phyloP scores from a whole-genome alignment of 2,329 filamentous ascomycete genomes.

The Teratosphaeria destructans region DNA sequence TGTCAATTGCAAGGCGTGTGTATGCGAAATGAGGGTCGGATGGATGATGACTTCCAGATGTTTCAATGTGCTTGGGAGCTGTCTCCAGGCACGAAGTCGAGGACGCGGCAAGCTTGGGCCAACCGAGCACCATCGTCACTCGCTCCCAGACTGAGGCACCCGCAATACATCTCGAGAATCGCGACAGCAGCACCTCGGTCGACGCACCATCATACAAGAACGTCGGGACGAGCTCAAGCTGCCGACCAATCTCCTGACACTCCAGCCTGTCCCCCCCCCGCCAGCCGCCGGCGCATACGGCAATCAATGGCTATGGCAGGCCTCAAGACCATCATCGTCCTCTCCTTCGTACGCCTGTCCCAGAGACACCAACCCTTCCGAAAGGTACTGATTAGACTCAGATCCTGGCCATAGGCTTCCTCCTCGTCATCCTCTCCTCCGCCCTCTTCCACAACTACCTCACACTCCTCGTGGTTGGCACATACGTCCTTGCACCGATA shows the following conservation, averaged over 20 bases:
- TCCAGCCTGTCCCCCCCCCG: background rate
- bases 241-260: background rate
- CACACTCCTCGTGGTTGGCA: conserved; percentile 87
- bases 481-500: conserved; percentile 84
- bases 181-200: background rate
- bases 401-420: conserved; percentile 94
- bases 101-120: background rate
- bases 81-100: background rate
- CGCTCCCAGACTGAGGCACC: background rate
- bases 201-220: background rate
- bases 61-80: background rate
- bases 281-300: background rate
- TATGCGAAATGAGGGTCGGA: background rate
- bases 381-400: conserved; percentile 21
- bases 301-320: conserved; percentile 54
- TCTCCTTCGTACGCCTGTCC: conserved; percentile 70
- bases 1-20: background rate
- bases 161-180: background rate
- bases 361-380: background rate
- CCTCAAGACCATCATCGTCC: conserved; percentile 96
- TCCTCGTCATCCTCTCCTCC: conserved; percentile 95
- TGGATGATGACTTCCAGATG: background rate
- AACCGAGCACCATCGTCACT: background rate
- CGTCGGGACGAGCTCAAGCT: background rate
- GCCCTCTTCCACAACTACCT: conserved; percentile 93